phyloP scores from a whole-genome alignment of 2,329 filamentous ascomycete species.

The Colletotrichum phormii region DNA sequence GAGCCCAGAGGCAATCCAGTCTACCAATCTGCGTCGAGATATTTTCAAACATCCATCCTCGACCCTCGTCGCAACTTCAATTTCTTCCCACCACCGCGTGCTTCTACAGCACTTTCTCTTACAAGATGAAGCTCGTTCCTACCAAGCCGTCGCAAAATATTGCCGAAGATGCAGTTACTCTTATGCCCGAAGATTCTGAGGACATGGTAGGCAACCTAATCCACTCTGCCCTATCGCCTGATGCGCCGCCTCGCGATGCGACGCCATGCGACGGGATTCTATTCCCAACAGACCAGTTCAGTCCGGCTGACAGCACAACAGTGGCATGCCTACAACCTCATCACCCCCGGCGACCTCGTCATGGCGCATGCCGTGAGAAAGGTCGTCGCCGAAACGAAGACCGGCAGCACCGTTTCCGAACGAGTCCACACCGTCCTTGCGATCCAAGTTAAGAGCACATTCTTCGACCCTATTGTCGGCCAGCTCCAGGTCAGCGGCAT shows the following conservation, averaged over 20 bases:
- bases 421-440: constrained; percentile 69
- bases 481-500: constrained; percentile 67
- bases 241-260: neutral
- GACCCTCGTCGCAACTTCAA: neutral
- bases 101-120: neutral
- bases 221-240: neutral
- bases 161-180: constrained; percentile 54
- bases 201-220: constrained; percentile 54
- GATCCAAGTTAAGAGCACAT: constrained; percentile 66
- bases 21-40: constrained; percentile 29
- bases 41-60: constrained; percentile 14
- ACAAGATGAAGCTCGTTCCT: constrained; percentile 51
- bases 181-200: constrained; percentile 58
- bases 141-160: constrained; percentile 51
- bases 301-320: constrained; percentile 35
- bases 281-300: neutral
- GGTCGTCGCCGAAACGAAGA: constrained; percentile 59
- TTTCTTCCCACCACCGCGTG: neutral
- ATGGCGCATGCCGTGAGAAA: constrained; percentile 68
- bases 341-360: constrained; percentile 64
- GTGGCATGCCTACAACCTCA: constrained; percentile 74
- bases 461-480: constrained; percentile 68
- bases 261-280: neutral
- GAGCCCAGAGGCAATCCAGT: neutral
- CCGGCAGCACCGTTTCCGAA: constrained; percentile 59